Conservation (phyloP, 768 basidiomycete species). For the Kwoniella dendrophila region DNA sequence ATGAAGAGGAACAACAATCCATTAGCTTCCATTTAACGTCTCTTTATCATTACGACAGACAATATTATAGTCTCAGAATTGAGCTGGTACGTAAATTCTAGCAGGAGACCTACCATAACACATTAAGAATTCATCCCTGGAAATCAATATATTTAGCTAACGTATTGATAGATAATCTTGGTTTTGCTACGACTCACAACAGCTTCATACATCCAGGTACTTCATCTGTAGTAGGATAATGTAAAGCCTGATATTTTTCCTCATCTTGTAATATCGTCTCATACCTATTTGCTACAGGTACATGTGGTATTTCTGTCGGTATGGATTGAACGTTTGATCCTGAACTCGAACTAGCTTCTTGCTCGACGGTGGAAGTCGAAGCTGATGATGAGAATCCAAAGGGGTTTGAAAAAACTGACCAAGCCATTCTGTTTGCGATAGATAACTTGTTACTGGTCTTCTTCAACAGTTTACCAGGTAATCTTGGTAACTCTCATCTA, state of each 20-base stretch:
- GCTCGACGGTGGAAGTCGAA: neutral
- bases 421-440: neutral
- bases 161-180: neutral
- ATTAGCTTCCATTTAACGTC: too few species aligned
- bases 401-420: slow-evolving; percentile 1
- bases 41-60: neutral
- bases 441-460: neutral
- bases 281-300: slow-evolving; percentile 34
- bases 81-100: too few species aligned
- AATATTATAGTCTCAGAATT: neutral
- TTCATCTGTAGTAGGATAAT: slow-evolving; percentile 72
- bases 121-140: slow-evolving; percentile 56
- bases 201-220: slow-evolving; percentile 78
- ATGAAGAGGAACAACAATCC: neutral
- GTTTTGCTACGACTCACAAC: slow-evolving; percentile 39
- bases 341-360: neutral
- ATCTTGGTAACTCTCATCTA: too few species aligned
- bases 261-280: slow-evolving; percentile 47
- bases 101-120: slow-evolving; percentile 54
- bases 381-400: slow-evolving; percentile 1
- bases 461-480: neutral
- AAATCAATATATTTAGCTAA: neutral
- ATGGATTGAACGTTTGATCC: neutral
- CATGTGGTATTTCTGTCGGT: neutral
- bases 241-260: slow-evolving; percentile 47